These are phyloP conservation scores for Wallemia mellicola DNA, from an alignment of 1,284 basidiomycete species.

Conservation along the genomic window DNA sequence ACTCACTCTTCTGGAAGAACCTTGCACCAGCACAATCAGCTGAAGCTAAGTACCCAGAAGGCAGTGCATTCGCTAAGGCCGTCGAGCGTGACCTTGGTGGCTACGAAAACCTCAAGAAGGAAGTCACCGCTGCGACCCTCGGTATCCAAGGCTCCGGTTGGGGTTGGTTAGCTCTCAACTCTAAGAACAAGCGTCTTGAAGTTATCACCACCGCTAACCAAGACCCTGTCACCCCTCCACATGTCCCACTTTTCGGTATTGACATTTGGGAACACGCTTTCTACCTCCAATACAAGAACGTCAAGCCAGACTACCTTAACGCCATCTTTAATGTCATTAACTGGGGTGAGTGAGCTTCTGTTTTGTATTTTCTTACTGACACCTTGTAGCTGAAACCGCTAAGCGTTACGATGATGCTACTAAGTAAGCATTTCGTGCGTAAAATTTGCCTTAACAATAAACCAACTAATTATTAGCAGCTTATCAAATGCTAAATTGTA, in stretches of 20 bases:
- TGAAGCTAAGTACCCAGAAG: constrained; percentile 13
- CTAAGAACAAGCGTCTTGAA: constrained; percentile 31
- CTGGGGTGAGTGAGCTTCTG: background rate
- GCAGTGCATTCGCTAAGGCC: constrained; percentile 28
- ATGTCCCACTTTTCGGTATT: constrained; percentile 52
- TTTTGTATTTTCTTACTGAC: background rate
- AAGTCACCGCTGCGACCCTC: constrained; percentile 43
- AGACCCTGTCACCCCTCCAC: constrained; percentile 34
- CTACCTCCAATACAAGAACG: constrained; percentile 42
- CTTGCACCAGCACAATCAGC: constrained; percentile 30
- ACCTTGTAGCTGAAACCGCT: background rate
- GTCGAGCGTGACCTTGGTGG: constrained; percentile 31
- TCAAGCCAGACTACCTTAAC: constrained; percentile 37
- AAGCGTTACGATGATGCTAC: background rate
- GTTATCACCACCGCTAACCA: constrained; percentile 57
- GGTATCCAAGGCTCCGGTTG: constrained; percentile 73
- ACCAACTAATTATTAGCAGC: background rate
- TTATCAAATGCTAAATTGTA: background rate
- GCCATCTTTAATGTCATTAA: constrained; percentile 25
- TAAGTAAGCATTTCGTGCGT: background rate
- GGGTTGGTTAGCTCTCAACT: constrained; percentile 60
- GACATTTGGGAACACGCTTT: constrained; percentile 22
- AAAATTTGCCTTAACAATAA: background rate
- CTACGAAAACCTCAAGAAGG: constrained; percentile 32
- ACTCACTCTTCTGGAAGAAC: constrained; percentile 84